Conservation (phyloP, 2,329 filamentous ascomycete species). For the Aspergillus aculeatinus region DNA sequence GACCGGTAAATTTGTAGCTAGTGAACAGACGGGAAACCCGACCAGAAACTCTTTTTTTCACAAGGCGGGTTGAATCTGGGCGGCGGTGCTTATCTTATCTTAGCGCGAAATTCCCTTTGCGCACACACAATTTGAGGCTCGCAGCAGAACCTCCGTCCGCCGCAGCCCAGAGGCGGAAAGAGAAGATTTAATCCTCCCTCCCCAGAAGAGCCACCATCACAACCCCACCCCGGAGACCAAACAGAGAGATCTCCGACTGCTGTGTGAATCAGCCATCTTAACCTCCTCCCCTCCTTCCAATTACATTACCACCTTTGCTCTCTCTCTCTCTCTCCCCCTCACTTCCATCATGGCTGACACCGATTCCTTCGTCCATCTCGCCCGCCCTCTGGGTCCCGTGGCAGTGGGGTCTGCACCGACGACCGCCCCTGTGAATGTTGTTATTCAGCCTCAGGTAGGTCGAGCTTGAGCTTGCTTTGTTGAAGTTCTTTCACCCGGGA, state of each 20-base stretch:
- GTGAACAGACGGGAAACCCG: background rate
- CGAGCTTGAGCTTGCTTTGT: background rate
- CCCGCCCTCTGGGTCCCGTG: conserved; percentile 83
- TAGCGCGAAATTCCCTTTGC: conserved; percentile 47
- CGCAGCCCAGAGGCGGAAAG: conserved; percentile 24
- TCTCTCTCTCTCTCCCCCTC: conserved; percentile 40
- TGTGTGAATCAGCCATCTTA: conserved; percentile 4
- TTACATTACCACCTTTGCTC: background rate
- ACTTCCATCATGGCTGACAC: conserved; percentile 69
- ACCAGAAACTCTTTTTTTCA: conserved; percentile 9
- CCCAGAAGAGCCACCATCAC: conserved; percentile 29
- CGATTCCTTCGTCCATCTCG: conserved; percentile 90
- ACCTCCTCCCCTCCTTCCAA: background rate
- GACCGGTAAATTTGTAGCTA: background rate
- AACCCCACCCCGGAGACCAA: conserved; percentile 27
- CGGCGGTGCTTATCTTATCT: conserved; percentile 45
- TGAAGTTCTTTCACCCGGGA: background rate
- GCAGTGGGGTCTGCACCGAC: conserved; percentile 76
- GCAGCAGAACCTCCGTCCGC: conserved; percentile 25
- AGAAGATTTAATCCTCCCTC: conserved; percentile 24
- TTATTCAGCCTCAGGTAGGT: conserved; percentile 89
- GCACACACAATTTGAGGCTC: conserved; percentile 44
- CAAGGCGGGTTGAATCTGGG: conserved; percentile 2
- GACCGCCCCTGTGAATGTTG: conserved; percentile 88
- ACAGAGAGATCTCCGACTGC: conserved; percentile 19